Evolutionary conservation across 1,284 basidiomycete species (phyloP), one percentile per base, ranked within the genome.

Genomic region (Apiotrichum sp.): DNA sequence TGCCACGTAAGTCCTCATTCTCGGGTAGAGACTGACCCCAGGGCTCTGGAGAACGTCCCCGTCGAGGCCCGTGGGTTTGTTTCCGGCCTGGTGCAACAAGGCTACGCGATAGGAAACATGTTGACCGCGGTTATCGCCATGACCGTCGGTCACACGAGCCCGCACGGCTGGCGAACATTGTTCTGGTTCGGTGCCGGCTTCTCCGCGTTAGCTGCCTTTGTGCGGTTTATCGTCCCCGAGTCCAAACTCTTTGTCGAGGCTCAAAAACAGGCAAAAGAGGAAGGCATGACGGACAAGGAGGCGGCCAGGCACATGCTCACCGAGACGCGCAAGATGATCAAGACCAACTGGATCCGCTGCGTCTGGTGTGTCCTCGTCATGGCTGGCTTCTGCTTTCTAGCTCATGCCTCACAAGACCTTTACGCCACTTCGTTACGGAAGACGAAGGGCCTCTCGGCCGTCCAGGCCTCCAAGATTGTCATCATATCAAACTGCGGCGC

Each of bases 11-110:
- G 52, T 53, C 3, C 14, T 9, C 6, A 9, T 31, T 9, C 16
- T 7, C 8, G 13, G 7, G 36, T 38, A 8, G 36, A 38, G 36
- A 31, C 43, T 57, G 51, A 59, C 36, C 13, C 16, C 53, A 89
- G 86, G 0, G 86, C 88, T 0, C 83, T 98, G 11, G 95, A 97
- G 73, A 93, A 90, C 72, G 81, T 97, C 31, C 93, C 93, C 0
- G 84, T 88, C 33, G 87, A 88, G 60, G 81, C 85, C 2, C 86
- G 95, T 71, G 95, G 95, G 40, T 77, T 97, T 3, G 86, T 85
- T 14, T 87, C 84, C 14, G 95, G 95, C 40, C 78, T 97, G 55
- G 72, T 92, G 3, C 90, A 93, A 64, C 83, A 92, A 71, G 88
- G 88, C 3, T 90, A 91, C 62, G 86, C 87, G 29, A 49, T 64